Percentiles rank a stretch among this genome's conserved stretches.
phyloP scores from a whole-genome alignment of 495 filamentous ascomycete genomes.

The Evernia prunastri region DNA sequence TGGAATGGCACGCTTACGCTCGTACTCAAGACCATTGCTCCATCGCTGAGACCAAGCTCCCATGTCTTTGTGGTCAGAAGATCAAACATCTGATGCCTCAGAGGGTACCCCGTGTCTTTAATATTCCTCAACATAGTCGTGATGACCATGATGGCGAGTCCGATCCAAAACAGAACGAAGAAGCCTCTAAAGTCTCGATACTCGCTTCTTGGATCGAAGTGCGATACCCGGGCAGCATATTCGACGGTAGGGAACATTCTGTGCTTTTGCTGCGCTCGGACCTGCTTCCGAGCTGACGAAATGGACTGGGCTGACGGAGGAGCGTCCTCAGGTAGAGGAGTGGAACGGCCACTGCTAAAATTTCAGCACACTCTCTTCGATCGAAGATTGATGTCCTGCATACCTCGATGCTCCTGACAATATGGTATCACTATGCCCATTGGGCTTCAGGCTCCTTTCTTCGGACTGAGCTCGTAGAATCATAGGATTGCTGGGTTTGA shows the following conservation, averaged over 20 bases:
- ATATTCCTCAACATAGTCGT: constrained; percentile 86
- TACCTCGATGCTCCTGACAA: constrained; percentile 28
- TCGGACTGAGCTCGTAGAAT: constrained; percentile 33
- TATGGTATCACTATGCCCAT: constrained; percentile 9
- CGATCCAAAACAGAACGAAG: constrained; percentile 97
- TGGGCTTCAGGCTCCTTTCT: constrained; percentile 25
- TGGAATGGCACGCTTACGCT: constrained; percentile 69
- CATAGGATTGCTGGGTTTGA: constrained; percentile 35
- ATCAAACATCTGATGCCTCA: constrained; percentile 78
- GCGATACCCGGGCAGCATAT: constrained; percentile 86
- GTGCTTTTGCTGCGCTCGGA: constrained; percentile 70
- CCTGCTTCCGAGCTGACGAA: constrained; percentile 75
- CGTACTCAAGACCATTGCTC: constrained; percentile 74
- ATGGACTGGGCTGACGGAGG: constrained; percentile 83
- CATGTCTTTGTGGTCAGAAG: constrained; percentile 81
- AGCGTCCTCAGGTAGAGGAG: constrained; percentile 82
- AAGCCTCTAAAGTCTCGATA: constrained; percentile 95
- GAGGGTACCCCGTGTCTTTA: constrained; percentile 84
- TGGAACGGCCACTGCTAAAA: constrained; percentile 67
- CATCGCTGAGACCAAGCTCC: constrained; percentile 77
- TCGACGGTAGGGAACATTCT: constrained; percentile 94
- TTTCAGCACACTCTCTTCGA: constrained; percentile 14
- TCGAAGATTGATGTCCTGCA: background rate
- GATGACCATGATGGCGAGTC: constrained; percentile 90
- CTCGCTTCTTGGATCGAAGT: constrained; percentile 89